A percentile compares a stretch with the other conserved stretches of the same genome.
These are phyloP conservation scores for Pyrus hybrid DNA, from an alignment of 331 rosid genomes.

Conservation along the genomic window DNA sequence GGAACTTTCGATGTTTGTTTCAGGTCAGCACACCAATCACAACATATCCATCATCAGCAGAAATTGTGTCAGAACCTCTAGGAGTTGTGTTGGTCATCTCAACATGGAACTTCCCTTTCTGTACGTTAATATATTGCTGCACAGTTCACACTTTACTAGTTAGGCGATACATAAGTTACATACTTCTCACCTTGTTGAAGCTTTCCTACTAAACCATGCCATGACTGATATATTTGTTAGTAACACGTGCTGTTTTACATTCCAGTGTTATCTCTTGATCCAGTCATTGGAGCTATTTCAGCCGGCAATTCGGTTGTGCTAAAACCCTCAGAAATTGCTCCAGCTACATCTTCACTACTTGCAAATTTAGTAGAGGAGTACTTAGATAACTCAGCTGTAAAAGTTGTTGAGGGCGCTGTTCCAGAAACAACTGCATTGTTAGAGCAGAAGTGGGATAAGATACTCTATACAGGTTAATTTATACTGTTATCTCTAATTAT, in stretches of 20 bases:
- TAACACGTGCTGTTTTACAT: conserved; percentile 9
- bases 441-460: conserved; percentile 85
- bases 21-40: conserved; percentile 68
- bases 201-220: not conserved
- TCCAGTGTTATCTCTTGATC: conserved; percentile 70
- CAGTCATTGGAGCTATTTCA: conserved; percentile 78
- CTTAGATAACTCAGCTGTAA: conserved; percentile 50
- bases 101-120: conserved; percentile 82
- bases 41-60: conserved; percentile 71
- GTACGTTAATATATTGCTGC: conserved; percentile 32
- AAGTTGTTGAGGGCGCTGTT: conserved; percentile 72
- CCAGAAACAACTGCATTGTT: conserved; percentile 70
- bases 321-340: conserved; percentile 76
- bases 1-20: not conserved
- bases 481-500: not conserved
- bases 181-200: not conserved
- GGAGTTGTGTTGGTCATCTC: conserved; percentile 89
- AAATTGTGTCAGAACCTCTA: conserved; percentile 74
- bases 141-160: too few species aligned
- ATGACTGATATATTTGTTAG: not conserved
- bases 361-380: conserved; percentile 35
- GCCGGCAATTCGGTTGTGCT: conserved; percentile 73
- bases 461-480: conserved; percentile 60
- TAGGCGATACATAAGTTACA: not conserved
- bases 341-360: conserved; percentile 57